Conservation (phyloP, 805 yeast genomes). For the Schwanniomyces vanrijiae region DNA sequence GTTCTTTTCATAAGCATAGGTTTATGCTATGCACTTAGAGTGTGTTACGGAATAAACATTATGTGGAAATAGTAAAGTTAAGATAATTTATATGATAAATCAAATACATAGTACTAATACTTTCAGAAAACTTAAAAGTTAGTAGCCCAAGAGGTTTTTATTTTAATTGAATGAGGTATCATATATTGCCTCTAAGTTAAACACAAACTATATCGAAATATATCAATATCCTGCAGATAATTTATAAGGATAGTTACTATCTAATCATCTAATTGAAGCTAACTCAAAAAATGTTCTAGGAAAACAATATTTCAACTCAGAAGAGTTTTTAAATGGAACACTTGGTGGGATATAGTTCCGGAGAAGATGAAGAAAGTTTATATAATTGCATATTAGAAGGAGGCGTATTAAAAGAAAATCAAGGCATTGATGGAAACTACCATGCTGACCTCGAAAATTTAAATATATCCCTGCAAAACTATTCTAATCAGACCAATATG, state of each 20-base stretch:
- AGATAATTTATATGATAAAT: too few species aligned
- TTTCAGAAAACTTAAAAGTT: too few species aligned
- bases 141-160: too few species aligned
- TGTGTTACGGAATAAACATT: not conserved
- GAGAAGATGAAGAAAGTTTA: not conserved
- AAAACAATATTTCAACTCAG: not conserved
- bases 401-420: not conserved
- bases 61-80: not conserved
- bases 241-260: too few species aligned
- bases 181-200: too few species aligned
- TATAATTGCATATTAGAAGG: not conserved
- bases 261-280: too few species aligned
- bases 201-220: too few species aligned
- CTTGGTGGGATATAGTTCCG: slow-evolving; percentile 3
- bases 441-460: not conserved
- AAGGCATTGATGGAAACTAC: not conserved
- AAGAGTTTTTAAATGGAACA: not conserved
- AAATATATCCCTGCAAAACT: slow-evolving; percentile 14
- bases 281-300: too few species aligned
- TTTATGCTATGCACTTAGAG: too few species aligned
- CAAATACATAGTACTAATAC: too few species aligned
- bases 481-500: slow-evolving; percentile 9
- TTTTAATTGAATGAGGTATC: too few species aligned
- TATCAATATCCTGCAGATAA: too few species aligned
- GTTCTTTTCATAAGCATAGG: not conserved